Evolutionary conservation across 2,329 filamentous ascomycete species (phyloP), one percentile per base, ranked within the genome.

Genomic region (Aspergillus luchuensis): DNA sequence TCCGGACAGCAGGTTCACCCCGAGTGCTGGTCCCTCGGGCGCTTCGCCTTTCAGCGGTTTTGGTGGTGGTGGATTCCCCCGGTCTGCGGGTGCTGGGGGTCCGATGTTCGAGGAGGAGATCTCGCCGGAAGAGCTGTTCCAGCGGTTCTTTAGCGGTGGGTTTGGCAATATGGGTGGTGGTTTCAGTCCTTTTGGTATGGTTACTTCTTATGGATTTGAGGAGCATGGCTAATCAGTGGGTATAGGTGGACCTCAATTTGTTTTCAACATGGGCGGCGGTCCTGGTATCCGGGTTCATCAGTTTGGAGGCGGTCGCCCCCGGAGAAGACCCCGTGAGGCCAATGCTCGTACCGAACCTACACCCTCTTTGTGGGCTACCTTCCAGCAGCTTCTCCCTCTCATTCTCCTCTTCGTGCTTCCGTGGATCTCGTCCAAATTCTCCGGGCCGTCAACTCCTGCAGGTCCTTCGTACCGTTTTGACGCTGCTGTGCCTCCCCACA

Each of bases 91-190:
- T 19, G 80, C 82, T 39, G 82, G 81, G 28, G 81, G 76, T 36
- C 83, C 85, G 15, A 88, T 89, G 82, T 97, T 90, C 78, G 91
- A 95, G 58, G 92, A 95, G 62, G 94, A 98, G 74, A 91, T 99
- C 69, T 96, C 91, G 57, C 93, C 95, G 0, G 95, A 99, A 77
- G 95, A 99, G 78, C 86, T 99, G 82, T 99, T 99, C 80, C 89
- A 94, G 74, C 87, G 94, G 65, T 99, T 99, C 84, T 99, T 99
- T 81, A 91, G 91, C 51, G 92, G 91, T 45, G 89, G 84, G 8
- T 73, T 77, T 67, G 78, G 78, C 41, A 78, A 78, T 36, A 72
- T 77, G 66, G 82, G 81, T 17, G 81, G 84, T 69, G 85, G 86
- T 51, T 87, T 89, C 60, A 87, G 87, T 56, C 84, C 85, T 15